Evolutionary conservation across 495 filamentous ascomycete species (phyloP), one percentile per base, ranked within the genome.

Genomic region (Aspergillus conjunctus): DNA sequence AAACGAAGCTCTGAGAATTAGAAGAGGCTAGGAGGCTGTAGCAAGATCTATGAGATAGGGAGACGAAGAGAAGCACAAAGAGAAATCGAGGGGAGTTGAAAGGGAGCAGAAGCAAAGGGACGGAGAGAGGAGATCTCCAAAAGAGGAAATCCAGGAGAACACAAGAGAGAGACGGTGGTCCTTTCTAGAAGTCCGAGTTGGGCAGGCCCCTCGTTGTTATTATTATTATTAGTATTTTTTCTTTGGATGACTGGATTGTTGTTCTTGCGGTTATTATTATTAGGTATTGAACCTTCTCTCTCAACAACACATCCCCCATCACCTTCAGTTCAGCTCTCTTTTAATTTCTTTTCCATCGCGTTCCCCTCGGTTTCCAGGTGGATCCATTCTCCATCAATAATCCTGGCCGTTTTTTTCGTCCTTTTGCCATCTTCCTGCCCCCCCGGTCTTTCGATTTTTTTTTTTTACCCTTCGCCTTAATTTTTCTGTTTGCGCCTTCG

Each of bases 61-160:
- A 31, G 32, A 49, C 4, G 14, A 55, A 60, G 31, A 54, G 44
- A 48, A 22, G 17, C 22, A 46, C 22, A 26, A 58, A 7, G 31
- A 56, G 48, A 18, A 49, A 43, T 12, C 12, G 14, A 17, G 51
- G 46, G 50, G n/a, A 39, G 26, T 56, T 31, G 48, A 41, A 54
- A 49, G 39, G 34, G 30, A 55, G 31, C 8, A 45, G 18, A 58
- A 50, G 43, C 31, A 48, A 20, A 58, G 63, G 45, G 39, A 11
- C 22, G 59, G 39, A 44, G 52, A 56, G 54, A 50, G 46, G 52
- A 50, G 20, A 56, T 11, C 20, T 48, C 57, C 55, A 31, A 58
- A 56, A 57, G 39, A 52, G 60, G 61, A 61, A 62, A 59, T 55
- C 31, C 34, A 45, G 48, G 48, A 51, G 52, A 54, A 54, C 51